Conservation (phyloP, 805 yeast species). For the Zygoascus ofunaensis region DNA sequence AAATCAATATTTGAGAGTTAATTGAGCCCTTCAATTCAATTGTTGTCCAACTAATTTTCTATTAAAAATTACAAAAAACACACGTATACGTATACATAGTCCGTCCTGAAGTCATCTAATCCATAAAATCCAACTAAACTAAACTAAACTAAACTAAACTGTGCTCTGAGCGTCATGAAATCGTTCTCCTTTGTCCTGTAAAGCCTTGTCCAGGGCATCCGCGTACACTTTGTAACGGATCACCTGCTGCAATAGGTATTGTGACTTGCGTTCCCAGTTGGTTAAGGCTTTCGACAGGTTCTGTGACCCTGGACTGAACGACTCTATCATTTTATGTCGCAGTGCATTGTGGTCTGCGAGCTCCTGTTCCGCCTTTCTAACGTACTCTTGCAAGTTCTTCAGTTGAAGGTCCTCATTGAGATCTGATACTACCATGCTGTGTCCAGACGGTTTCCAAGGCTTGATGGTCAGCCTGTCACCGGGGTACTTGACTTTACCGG, state of each 20-base stretch:
- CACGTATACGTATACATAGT: too few relatives aligned
- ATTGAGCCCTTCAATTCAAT: too few relatives aligned
- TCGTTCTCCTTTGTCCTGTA: conserved; percentile 13
- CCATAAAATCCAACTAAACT: too few relatives aligned
- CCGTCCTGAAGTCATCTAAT: too few relatives aligned
- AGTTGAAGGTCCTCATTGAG: conserved; percentile 33
- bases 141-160: neutral
- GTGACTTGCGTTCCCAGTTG: conserved; percentile 29
- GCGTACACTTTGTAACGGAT: conserved; percentile 24
- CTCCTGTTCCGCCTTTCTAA: conserved; percentile 31
- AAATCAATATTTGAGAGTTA: too few relatives aligned
- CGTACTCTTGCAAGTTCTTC: conserved; percentile 32
- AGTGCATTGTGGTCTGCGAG: conserved; percentile 38
- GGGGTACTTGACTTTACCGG: conserved; percentile 6
- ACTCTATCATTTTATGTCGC: conserved; percentile 30
- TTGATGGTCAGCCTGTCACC: conserved; percentile 23
- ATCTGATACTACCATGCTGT: conserved; percentile 24
- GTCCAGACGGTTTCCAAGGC: conserved; percentile 28
- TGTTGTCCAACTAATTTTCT: too few relatives aligned
- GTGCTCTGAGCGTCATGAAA: neutral
- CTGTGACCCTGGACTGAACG: conserved; percentile 24
- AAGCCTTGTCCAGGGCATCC: conserved; percentile 17
- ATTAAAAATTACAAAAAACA: too few relatives aligned
- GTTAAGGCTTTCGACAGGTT: conserved; percentile 23
- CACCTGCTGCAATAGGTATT: conserved; percentile 24